Conservation (phyloP, 2,329 filamentous ascomycete species). For the Cryphonectria nitschkei region DNA sequence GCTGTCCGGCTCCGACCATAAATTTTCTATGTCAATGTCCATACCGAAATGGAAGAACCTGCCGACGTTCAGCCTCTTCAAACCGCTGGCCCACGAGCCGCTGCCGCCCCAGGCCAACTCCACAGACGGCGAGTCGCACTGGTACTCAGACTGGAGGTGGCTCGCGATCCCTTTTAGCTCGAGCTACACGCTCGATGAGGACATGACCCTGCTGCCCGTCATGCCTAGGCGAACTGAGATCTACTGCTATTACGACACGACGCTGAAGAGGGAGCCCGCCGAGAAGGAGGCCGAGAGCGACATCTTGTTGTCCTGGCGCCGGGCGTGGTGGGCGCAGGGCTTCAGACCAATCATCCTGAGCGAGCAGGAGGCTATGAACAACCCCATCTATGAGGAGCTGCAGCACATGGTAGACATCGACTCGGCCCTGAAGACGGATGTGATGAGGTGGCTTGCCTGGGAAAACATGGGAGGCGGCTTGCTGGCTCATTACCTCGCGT, state of each 20-base stretch:
- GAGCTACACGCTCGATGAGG: conserved; percentile 77
- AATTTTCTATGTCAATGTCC: conserved; percentile 41
- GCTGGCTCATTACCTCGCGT: conserved; percentile 74
- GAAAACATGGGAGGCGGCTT: conserved; percentile 86
- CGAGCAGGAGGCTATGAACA: conserved; percentile 78
- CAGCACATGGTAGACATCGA: conserved; percentile 63
- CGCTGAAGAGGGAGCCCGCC: conserved; percentile 62
- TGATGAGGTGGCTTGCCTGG: conserved; percentile 92
- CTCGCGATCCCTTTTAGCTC: conserved; percentile 82
- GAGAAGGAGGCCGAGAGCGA: conserved; percentile 75
- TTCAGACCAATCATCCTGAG: conserved; percentile 85
- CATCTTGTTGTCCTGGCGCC: conserved; percentile 83
- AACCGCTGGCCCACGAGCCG: conserved; percentile 70
- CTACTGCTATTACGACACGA: conserved; percentile 89
- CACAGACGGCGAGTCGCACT: conserved; percentile 75
- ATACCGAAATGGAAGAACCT: conserved; percentile 45
- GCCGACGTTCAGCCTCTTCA: conserved; percentile 67
- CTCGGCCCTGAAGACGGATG: conserved; percentile 65
- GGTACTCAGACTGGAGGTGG: conserved; percentile 92
- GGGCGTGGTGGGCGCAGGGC: conserved; percentile 94
- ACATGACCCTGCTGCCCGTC: conserved; percentile 80
- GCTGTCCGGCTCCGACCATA: conserved; percentile 55
- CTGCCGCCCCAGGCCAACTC: conserved; percentile 76
- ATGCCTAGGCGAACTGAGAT: conserved; percentile 71
- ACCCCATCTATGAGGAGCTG: conserved; percentile 75